Base-by-base conservation (phyloP, 371 early-diverging fungal species). In the Thermomucor indicae-seudaticae region DNA sequence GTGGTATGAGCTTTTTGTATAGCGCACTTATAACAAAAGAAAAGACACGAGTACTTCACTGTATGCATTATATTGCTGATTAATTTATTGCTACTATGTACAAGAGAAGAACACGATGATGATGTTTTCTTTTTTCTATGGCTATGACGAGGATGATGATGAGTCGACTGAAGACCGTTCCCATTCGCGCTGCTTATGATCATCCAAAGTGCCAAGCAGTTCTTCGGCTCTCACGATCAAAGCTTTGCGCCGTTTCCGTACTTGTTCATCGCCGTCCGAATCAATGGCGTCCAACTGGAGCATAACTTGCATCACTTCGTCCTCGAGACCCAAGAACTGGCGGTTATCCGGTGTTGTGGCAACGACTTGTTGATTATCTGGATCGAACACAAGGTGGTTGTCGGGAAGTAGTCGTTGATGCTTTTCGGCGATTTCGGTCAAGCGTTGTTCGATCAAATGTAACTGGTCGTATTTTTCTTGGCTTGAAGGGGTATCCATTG, bases 81-180 rank as follows among this genome's bases (percentile, higher is more conserved):
- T n/a, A n/a, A n/a, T n/a, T n/a, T n/a, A n/a, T n/a, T n/a, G n/a
- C n/a, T n/a, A n/a, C n/a, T n/a, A n/a, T n/a, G n/a, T n/a, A n/a
- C n/a, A n/a, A n/a, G n/a, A n/a, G n/a, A n/a, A n/a, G n/a, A n/a
- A n/a, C n/a, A n/a, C n/a, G n/a, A n/a, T n/a, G n/a, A n/a, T n/a
- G n/a, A n/a, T n/a, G n/a, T n/a, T n/a, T n/a, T n/a, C n/a, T n/a
- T n/a, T n/a, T n/a, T n/a, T n/a, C n/a, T 46, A 35, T 47, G 31
- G 41, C 30, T 64, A 63, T 38, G 70, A 68, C 31, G 75, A 69
- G n/a, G 79, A 74, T 8, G 79, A 78, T 53, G 69, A 71, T 16
- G 79, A 78, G 34, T 39, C 16, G 6, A 47, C 17, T 17, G 54
- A 47, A 31, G 29, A 32, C 46, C 61, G 53, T 54, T 68, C 65